Percentiles rank a stretch among this genome's conserved stretches.
Conservation (phyloP, 73 alveolate species). For the Paramecium sexaurelia region DNA sequence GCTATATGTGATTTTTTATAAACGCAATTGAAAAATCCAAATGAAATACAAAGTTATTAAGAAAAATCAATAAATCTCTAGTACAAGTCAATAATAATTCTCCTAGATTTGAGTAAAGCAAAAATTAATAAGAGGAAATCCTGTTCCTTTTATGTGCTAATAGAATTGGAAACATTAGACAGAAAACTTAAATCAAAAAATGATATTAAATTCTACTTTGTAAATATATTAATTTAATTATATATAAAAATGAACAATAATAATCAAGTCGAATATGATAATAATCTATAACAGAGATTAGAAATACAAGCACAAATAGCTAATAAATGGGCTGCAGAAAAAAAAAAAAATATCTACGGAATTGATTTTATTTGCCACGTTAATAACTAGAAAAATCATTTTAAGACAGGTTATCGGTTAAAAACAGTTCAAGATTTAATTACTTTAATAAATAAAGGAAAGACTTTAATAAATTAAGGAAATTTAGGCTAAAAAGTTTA, state of each 20-base stretch:
- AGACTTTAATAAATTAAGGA: background rate
- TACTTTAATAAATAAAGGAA: background rate
- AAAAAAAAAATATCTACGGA: background rate
- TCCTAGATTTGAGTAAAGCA: background rate
- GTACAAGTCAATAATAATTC: background rate
- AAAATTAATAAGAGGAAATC: slow-evolving; percentile 15
- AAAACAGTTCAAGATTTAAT: slow-evolving; percentile 20
- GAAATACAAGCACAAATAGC: background rate
- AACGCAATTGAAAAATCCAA: background rate
- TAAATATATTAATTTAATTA: background rate
- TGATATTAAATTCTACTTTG: background rate
- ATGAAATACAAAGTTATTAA: background rate
- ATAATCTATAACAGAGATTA: background rate
- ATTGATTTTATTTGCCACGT: background rate
- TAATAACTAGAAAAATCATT: background rate
- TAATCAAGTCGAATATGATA: background rate
- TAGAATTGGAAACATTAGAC: background rate
- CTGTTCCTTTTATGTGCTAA: background rate
- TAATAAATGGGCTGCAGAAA: background rate
- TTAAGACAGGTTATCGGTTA: background rate
- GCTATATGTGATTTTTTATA: background rate
- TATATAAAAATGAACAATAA: background rate
- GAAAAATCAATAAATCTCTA: background rate
- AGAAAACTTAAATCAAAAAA: background rate
- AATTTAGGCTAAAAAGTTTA: background rate